Evolutionary conservation across 1,139 yeast genomes (phyloP).

Genomic region (Pichia sp.): DNA sequence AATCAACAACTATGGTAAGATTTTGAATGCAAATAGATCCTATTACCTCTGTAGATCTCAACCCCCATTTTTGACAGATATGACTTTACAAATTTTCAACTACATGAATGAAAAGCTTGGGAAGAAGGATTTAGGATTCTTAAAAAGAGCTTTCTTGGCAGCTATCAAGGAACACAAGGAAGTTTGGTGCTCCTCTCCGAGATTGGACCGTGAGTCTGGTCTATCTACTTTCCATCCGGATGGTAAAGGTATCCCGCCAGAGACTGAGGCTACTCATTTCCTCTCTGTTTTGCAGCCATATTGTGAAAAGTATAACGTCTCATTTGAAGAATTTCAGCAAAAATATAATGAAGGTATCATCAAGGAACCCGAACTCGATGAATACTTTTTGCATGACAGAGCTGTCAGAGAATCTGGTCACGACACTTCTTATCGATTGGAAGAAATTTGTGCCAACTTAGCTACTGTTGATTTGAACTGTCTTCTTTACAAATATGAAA

Average conservation of each 20-base stretch:
- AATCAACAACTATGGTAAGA: conserved; percentile 84
- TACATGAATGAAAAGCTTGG: conserved; percentile 33
- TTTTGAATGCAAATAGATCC: conserved; percentile 88
- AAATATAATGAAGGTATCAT: conserved; percentile 63
- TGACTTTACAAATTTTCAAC: conserved; percentile 68
- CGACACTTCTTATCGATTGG: conserved; percentile 86
- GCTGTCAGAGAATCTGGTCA: conserved; percentile 97
- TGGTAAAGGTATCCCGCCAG: conserved; percentile 92
- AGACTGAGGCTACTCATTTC: conserved; percentile 90
- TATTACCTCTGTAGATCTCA: conserved; percentile 91
- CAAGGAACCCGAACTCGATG: conserved; percentile 73
- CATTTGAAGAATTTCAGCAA: conserved; percentile 63
- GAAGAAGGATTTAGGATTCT: conserved; percentile 35
- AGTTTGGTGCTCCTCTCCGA: conserved; percentile 74
- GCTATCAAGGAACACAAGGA: conserved; percentile 82
- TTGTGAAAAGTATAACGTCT: conserved; percentile 52
- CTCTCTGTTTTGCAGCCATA: conserved; percentile 64
- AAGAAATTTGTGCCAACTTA: conserved; percentile 80
- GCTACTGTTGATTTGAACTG: conserved; percentile 91
- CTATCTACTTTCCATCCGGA: conserved; percentile 87
- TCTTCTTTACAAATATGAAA: conserved; percentile 82
- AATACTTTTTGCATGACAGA: conserved; percentile 84
- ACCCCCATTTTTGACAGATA: conserved; percentile 96
- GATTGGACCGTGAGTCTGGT: conserved; percentile 71
- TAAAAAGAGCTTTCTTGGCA: conserved; percentile 59